These are phyloP conservation scores for Prorocentrum cordatum DNA, from an alignment of 169 alveolate genomes.

Conservation along the genomic window DNA sequence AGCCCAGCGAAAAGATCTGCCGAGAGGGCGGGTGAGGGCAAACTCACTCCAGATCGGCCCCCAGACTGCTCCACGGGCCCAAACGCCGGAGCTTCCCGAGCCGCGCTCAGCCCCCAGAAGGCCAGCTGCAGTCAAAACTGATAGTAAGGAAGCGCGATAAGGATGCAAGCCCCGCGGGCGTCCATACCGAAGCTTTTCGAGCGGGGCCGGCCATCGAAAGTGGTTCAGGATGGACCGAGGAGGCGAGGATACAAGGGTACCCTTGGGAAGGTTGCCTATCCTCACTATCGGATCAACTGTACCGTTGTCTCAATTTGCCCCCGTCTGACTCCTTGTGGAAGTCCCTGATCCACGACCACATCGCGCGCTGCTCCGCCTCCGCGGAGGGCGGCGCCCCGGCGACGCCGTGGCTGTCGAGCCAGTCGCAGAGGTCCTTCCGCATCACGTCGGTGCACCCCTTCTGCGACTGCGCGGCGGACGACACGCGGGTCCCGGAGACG, in stretches of 20 bases:
- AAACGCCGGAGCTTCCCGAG: not conserved
- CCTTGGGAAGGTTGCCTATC: too few species aligned
- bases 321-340: constrained; percentile 24
- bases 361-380: constrained; percentile 43
- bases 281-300: too few species aligned
- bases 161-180: not conserved
- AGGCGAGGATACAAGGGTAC: too few species aligned
- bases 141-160: not conserved
- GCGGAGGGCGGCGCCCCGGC: constrained; percentile 20
- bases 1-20: not conserved
- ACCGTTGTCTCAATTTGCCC: too few species aligned
- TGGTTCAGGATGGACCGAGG: too few species aligned
- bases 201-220: too few species aligned
- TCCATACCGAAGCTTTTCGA: not conserved
- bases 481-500: too few species aligned
- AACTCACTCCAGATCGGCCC: not conserved
- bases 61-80: too few species aligned
- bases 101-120: not conserved
- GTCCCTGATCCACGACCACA: constrained; percentile 63
- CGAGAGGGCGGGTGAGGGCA: too few species aligned
- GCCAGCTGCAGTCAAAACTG: too few species aligned
- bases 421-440: constrained; percentile 7
- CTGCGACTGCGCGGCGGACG: too few species aligned
- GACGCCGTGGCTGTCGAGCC: constrained; percentile 8
- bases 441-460: constrained; percentile 21